Conservation (phyloP, 2,329 filamentous ascomycete genomes). For the Fusarium transvaalense region DNA sequence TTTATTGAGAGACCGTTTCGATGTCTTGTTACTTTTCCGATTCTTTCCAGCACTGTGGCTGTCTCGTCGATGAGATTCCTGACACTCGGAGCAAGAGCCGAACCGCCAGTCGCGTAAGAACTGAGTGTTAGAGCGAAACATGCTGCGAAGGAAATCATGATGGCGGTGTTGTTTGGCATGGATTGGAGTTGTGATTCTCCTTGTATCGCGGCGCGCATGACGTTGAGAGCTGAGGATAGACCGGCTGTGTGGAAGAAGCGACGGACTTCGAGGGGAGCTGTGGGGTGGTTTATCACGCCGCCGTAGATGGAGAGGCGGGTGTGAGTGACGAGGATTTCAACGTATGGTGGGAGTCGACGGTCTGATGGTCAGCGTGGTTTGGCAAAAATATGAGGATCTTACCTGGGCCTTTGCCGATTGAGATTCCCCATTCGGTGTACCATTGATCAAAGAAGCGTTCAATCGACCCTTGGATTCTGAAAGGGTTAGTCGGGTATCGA, state of each 20-base stretch:
- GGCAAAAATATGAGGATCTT: not conserved
- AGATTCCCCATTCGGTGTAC: slow-evolving; percentile 72
- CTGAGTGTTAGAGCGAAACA: slow-evolving; percentile 76
- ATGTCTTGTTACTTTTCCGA: slow-evolving; percentile 74
- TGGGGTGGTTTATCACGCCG: slow-evolving; percentile 80
- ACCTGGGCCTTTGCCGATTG: slow-evolving; percentile 67
- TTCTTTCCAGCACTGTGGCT: slow-evolving; percentile 75
- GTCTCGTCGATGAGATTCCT: slow-evolving; percentile 75
- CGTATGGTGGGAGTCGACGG: slow-evolving; percentile 74
- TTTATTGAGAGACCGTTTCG: slow-evolving; percentile 72
- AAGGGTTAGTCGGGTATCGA: slow-evolving; percentile 28
- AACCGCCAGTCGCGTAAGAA: slow-evolving; percentile 68
- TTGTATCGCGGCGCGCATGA: slow-evolving; percentile 79
- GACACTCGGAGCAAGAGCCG: slow-evolving; percentile 72
- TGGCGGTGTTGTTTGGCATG: slow-evolving; percentile 83
- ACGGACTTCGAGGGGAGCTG: slow-evolving; percentile 76
- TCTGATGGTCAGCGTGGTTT: slow-evolving; percentile 51
- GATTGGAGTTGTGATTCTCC: slow-evolving; percentile 77
- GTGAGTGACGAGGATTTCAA: slow-evolving; percentile 80
- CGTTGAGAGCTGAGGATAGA: slow-evolving; percentile 78
- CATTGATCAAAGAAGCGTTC: slow-evolving; percentile 75
- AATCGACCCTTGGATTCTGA: slow-evolving; percentile 68
- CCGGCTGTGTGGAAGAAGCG: slow-evolving; percentile 79
- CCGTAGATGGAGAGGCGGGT: slow-evolving; percentile 81
- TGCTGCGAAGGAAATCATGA: slow-evolving; percentile 82